phyloP scores from a whole-genome alignment of 2,329 filamentous ascomycete species.

The Aureobasidium uvarum region DNA sequence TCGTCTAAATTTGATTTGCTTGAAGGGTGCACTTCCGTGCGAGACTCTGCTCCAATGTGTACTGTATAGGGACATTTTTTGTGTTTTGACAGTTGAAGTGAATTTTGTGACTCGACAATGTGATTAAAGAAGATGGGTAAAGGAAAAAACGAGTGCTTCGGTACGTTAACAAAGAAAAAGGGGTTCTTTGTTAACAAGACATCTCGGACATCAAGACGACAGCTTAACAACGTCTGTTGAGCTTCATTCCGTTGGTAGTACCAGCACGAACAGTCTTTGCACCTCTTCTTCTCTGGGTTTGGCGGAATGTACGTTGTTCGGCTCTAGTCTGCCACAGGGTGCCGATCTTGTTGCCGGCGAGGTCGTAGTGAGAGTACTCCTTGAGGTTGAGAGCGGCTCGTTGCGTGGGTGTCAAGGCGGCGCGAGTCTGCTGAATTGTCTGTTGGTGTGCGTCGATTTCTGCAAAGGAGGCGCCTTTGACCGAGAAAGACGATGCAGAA shows the following conservation, averaged over 20 bases:
- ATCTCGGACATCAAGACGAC: not conserved
- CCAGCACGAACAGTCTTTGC: not conserved
- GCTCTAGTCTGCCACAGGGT: not conserved
- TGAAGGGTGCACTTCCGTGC: not conserved
- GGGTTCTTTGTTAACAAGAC: not conserved
- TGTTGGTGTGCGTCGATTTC: not conserved
- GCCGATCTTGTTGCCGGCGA: not conserved
- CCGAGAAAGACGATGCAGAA: not conserved
- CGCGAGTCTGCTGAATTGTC: not conserved
- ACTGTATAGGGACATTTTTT: not conserved
- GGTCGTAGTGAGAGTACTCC: not conserved
- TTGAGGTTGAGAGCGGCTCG: not conserved
- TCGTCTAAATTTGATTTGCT: not conserved
- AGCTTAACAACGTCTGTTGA: not conserved
- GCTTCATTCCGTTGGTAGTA: not conserved
- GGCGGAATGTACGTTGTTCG: slow-evolving; percentile 2
- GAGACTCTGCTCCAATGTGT: not conserved
- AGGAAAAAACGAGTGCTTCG: not conserved
- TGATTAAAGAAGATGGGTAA: not conserved
- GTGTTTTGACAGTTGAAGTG: not conserved
- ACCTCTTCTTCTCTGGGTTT: slow-evolving; percentile 6
- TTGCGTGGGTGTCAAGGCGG: not conserved
- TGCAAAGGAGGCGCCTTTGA: not conserved
- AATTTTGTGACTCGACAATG: not conserved
- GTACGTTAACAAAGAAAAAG: not conserved